Conservation (phyloP, 2,329 filamentous ascomycete species). For the Leptodontidium sp. region DNA sequence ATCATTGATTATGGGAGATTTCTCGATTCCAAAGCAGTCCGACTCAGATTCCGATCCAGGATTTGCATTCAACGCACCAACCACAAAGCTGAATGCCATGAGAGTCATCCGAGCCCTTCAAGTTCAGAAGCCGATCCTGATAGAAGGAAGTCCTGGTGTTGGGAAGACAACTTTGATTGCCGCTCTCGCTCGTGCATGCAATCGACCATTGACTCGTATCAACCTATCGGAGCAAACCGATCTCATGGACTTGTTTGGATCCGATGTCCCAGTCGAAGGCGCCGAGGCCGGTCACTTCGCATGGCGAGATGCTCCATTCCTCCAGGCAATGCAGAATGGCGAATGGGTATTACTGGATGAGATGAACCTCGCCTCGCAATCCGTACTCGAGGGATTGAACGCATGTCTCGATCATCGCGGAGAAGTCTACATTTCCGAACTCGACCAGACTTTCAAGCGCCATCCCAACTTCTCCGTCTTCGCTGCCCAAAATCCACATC, state of each 20-base stretch:
- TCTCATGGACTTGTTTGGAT: conserved; percentile 95
- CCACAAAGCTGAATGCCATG: conserved; percentile 89
- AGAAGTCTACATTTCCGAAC: conserved; percentile 92
- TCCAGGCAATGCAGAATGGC: conserved; percentile 95
- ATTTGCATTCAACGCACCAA: conserved; percentile 88
- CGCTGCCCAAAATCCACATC: conserved; percentile 96
- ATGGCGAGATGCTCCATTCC: conserved; percentile 94
- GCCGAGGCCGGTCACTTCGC: conserved; percentile 88
- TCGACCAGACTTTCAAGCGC: conserved; percentile 91
- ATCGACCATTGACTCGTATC: conserved; percentile 86
- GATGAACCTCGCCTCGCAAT: conserved; percentile 98
- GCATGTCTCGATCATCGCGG: conserved; percentile 96
- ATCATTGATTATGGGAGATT: conserved; percentile 75
- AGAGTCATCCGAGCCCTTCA: conserved; percentile 89
- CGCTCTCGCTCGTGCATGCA: conserved; percentile 81
- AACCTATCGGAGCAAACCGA: conserved; percentile 99
- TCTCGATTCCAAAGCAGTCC: conserved; percentile 66
- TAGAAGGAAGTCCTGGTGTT: conserved; percentile 97
- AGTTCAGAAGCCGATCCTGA: conserved; percentile 86
- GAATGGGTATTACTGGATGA: conserved; percentile 98
- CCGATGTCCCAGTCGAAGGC: conserved; percentile 95
- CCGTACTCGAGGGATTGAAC: conserved; percentile 94
- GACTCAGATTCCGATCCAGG: conserved; percentile 60
- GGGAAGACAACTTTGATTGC: conserved; percentile 95
- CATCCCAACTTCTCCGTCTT: conserved; percentile 94